Evolutionary conservation across 768 basidiomycete species (phyloP).

Genomic region (Tremella yokohamensis): DNA sequence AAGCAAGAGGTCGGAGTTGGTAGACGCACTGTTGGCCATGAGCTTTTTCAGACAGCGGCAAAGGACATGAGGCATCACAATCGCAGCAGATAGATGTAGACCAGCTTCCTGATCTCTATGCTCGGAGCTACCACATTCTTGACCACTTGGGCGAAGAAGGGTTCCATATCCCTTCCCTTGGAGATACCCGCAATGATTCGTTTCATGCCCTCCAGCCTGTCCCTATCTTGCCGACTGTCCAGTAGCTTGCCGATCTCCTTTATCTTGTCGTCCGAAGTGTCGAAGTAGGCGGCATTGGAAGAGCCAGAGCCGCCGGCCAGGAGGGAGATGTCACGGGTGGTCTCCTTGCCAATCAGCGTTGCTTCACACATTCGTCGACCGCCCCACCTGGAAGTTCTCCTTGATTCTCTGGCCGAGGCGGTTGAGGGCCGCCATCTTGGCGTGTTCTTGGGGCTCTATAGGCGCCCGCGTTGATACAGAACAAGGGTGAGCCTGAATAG

Average conservation of each 20-base stretch:
- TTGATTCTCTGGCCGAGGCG: constrained; percentile 46
- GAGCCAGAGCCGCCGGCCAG: constrained; percentile 29
- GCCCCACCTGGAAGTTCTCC: constrained; percentile 48
- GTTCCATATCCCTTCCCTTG: constrained; percentile 83
- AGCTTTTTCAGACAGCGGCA: not conserved
- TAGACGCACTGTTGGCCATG: constrained; percentile 58
- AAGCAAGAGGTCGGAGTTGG: constrained; percentile 89
- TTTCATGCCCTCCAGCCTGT: constrained; percentile 93
- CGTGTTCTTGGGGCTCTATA: too few relatives aligned
- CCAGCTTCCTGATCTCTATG: constrained; percentile 87
- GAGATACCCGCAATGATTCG: constrained; percentile 91
- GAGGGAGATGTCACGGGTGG: constrained; percentile 46
- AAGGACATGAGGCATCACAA: constrained; percentile 54
- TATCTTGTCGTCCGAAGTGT: constrained; percentile 67
- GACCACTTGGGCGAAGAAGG: constrained; percentile 94
- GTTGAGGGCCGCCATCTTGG: constrained; percentile 41
- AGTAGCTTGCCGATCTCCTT: constrained; percentile 80
- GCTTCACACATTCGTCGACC: not conserved
- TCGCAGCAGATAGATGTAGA: constrained; percentile 93
- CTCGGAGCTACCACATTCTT: constrained; percentile 92
- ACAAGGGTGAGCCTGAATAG: too few relatives aligned
- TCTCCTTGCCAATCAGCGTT: constrained; percentile 25
- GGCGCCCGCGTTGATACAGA: too few relatives aligned
- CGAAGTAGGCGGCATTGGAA: constrained; percentile 41
- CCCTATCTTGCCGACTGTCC: constrained; percentile 79